Evolutionary conservation across 1,284 basidiomycete genomes (phyloP), one percentile per base, ranked within the genome.

Genomic region (Cutaneotrichosporon mucoides): DNA sequence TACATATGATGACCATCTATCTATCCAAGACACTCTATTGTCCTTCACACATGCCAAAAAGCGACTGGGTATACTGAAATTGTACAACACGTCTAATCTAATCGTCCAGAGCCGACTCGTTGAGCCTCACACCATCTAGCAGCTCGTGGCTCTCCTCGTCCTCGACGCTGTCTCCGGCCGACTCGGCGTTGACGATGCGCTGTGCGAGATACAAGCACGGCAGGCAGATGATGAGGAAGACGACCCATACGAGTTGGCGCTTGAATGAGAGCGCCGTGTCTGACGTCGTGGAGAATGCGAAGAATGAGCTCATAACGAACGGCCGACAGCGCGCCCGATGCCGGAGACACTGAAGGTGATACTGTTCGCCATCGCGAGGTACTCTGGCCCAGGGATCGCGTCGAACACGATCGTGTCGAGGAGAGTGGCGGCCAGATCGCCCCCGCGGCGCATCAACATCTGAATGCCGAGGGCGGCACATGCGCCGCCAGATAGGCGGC

Each of bases 351-450:
- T 72, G 64, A 75, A 73, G 0, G 68, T 68, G 9, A 69, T 54
- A 4, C 70, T 72, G 61, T 75, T 75, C 2, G 73, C 73, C 46
- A 69, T 66, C 6, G 70, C 72, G 4, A 73, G 50, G 43, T 71
- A 64, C 60, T 68, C 65, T 2, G 72, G 69, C 5, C 66, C 66
- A 1, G 73, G 73, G 7, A 73, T 73, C 0, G 68, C 56, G 37
- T 73, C 72, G 6, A 72, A 53, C 1, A 73, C 66, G 11, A 72
- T 54, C 0, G 70, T 64, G 55, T 75, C 73, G 10, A 75, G 66
- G 56, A 72, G 55, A 59, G 72, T 75, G 0, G 55, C 16, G 0
- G 72, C 59, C 53, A 73, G 73, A 56, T 75, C 73, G 8, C 73
- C 73, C 0, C 62, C 43, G 7, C 73, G 59, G 6, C 73, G 57